Evolutionary conservation across 805 yeast genomes (phyloP).

Genomic region (Hanseniaspora thailandica): DNA sequence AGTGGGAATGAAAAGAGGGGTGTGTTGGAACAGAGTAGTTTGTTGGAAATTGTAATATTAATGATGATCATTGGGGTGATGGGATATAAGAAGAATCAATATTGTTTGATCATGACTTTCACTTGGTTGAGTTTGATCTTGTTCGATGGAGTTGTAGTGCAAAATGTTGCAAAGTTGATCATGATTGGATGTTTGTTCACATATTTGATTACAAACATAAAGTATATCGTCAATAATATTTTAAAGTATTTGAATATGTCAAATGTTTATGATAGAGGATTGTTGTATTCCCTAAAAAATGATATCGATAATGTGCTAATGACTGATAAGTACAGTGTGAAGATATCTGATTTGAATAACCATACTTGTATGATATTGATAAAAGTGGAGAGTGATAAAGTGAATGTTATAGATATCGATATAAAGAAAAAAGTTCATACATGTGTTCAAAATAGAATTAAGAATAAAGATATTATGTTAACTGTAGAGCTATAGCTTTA

Average conservation of each 20-base stretch:
- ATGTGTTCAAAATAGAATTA: background rate
- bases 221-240: background rate
- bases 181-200: background rate
- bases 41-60: background rate
- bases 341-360: background rate
- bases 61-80: background rate
- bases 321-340: conserved; percentile 9
- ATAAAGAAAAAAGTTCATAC: conserved; percentile 3
- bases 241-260: conserved; percentile 7
- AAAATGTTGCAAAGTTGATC: background rate
- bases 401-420: conserved; percentile 8
- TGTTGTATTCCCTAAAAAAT: background rate
- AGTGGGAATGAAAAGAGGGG: background rate
- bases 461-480: background rate
- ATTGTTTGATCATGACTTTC: background rate
- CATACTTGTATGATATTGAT: conserved; percentile 5
- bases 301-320: conserved; percentile 1
- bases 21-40: background rate
- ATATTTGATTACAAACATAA: background rate
- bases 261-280: background rate
- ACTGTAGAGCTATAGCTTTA: conserved; percentile 4
- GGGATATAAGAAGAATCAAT: background rate
- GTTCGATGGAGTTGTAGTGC: background rate
- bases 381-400: conserved; percentile 1
- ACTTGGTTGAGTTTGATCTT: background rate